These are phyloP conservation scores for Saitozyma podzolica DNA, from an alignment of 768 basidiomycete genomes.

Conservation along the genomic window DNA sequence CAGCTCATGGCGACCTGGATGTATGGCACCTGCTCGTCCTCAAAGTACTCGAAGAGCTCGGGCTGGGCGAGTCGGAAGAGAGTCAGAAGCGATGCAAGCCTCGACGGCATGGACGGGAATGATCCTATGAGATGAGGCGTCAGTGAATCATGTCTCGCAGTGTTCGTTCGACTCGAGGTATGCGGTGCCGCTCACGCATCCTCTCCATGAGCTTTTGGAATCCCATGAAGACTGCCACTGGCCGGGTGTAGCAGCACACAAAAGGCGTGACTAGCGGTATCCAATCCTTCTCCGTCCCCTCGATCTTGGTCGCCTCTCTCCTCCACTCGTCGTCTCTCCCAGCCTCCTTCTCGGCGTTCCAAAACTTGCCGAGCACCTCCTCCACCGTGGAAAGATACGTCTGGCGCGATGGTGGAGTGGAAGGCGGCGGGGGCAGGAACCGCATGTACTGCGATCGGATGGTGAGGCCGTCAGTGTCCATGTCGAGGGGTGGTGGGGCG, in stretches of 20 bases:
- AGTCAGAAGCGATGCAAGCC: slow-evolving; percentile 37
- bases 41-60: slow-evolving; percentile 42
- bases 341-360: slow-evolving; percentile 17
- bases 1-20: slow-evolving; percentile 37
- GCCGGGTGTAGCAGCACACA: slow-evolving; percentile 34
- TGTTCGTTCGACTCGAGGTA: not conserved
- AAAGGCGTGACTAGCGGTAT: slow-evolving; percentile 43
- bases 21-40: slow-evolving; percentile 45
- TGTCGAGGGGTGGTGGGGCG: slow-evolving; percentile 1
- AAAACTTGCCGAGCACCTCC: slow-evolving; percentile 44
- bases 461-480: slow-evolving; percentile 1
- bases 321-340: slow-evolving; percentile 25
- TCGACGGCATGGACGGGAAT: slow-evolving; percentile 38
- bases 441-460: slow-evolving; percentile 30
- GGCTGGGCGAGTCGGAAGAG: slow-evolving; percentile 39
- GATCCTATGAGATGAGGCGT: slow-evolving; percentile 13
- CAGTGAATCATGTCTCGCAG: not conserved
- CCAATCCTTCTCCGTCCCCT: slow-evolving; percentile 30
- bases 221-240: slow-evolving; percentile 37
- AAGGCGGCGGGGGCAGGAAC: slow-evolving; percentile 40
- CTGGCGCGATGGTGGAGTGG: slow-evolving; percentile 32
- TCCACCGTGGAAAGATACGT: slow-evolving; percentile 30
- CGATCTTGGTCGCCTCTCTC: slow-evolving; percentile 6
- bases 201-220: slow-evolving; percentile 41
- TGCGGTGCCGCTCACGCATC: slow-evolving; percentile 20